Base-by-base conservation (phyloP, 23 red algal genomes). In the Gracilaria gracilis region DNA sequence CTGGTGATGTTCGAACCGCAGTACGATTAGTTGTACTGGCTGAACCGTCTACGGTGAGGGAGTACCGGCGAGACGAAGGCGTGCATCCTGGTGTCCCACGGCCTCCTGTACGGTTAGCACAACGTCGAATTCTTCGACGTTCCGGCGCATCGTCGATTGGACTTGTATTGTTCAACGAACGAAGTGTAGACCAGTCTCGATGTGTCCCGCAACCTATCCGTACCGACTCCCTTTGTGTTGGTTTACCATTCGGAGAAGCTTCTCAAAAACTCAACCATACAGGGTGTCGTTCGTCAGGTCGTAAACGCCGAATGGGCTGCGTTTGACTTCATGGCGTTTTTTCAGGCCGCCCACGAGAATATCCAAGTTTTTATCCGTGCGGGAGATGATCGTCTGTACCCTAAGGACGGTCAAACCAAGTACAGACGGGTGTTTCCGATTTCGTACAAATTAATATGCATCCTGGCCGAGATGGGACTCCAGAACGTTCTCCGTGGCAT, bases 401-500 rank as follows among this genome's bases (percentile, higher is more conserved):
- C 2, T 4, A n/a, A 4, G 15, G 54, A 19, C 19, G 54, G 23
- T n/a, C 4, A 2, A 20, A 2, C 65, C 6, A 2, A 70, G 35
- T 70, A 28, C 25, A 38, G 35, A 39, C 42, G 74, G 24, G 3
- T 79, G 27, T 57, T 79, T 3, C 74, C 74, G 37, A 6, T 79
- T 11, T 38, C 74, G 46, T 33, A 19, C 37, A 17, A 57, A 34
- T 79, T 79, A 34, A 24, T 79, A 20, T 44, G 27, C 39, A 2
- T 54, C 17, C 13, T 79, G 27, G 31, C 31, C 27, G 37, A 50
- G 39, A 50, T 79, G 42, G 74, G 50, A 17, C 24, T 79, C 6
- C 74, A 79, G 39, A 79, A 79, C 74, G n/a, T 79, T 23, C 46
- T 79, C 1, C 74, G 39, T 32, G 39, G 37, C 2, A 49, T 38